Base-by-base conservation (phyloP, 2,329 filamentous ascomycete genomes). In the Phaeophleospora eucalypticola region DNA sequence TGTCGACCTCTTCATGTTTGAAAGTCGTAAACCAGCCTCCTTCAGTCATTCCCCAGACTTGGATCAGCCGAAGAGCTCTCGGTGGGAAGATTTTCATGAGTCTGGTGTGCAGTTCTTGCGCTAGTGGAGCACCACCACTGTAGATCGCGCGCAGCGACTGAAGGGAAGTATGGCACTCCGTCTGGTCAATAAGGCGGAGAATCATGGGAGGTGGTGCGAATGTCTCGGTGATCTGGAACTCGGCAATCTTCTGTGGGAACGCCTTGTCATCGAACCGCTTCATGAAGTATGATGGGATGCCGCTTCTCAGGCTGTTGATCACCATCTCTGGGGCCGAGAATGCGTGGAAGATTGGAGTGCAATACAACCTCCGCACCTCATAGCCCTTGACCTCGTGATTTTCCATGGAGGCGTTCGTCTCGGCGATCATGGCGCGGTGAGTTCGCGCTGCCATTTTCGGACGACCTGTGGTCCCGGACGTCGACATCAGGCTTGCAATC, bases 1-100 rank as follows among this genome's bases (percentile, higher is more conserved):
- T 57, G 37, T 74, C 72, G 12, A 63, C 59, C 42, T 72, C 63
- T 2, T 54, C 54, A 43, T 64, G 67, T 44, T 71, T 68, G 57
- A 73, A 70, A 2, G 61, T 66, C 54, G 67, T 55, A 63, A 68
- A 45, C 77, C 77, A 55, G 61, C 68, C 60, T 2, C 60, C 59
- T 50, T 80, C 78, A 0, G 77, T 79, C 71, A 79, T 78, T 1
- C 78, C 77, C 70, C 73, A 80, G 32, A 77, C 67, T 48, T 76
- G 74, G 8, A 65, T 66, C 12, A 77, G 66, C 15, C 65, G 63
- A 0, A 73, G 71, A 24, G 68, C 60, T 66, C 12, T 68, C 1
- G 60, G 61, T 2, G 65, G 45, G 33, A 79, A 69, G 17, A 73
- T 59, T 4, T 58, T 54, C 27, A 69, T 65, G 37, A 51, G 76